These are phyloP conservation scores for Sclerotinia sclerotiorum DNA, from an alignment of 2,329 filamentous ascomycete genomes.

Conservation along the genomic window DNA sequence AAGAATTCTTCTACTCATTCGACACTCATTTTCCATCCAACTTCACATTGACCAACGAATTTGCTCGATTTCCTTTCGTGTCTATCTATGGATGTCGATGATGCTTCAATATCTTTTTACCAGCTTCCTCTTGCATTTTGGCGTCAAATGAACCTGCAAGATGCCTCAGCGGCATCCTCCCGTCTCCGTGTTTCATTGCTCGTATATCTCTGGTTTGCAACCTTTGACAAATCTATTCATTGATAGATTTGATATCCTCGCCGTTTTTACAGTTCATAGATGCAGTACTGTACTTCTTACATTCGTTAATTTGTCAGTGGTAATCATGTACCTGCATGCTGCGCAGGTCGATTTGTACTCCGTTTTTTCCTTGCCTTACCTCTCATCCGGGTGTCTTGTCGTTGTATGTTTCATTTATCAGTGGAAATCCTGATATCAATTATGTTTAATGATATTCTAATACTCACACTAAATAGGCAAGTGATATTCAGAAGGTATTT, in stretches of 20 bases:
- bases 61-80: not conserved
- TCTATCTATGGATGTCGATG: not conserved
- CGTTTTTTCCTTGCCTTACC: not conserved
- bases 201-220: not conserved
- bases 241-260: slow-evolving; percentile 1
- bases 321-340: slow-evolving; percentile 4
- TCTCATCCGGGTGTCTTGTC: not conserved
- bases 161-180: slow-evolving; percentile 5
- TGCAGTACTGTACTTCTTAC: not conserved
- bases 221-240: slow-evolving; percentile 13
- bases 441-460: not conserved
- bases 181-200: slow-evolving; percentile 8
- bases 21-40: not conserved
- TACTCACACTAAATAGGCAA: not conserved
- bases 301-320: slow-evolving; percentile 3
- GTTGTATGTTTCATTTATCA: not conserved
- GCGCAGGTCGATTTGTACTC: not conserved
- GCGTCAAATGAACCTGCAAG: slow-evolving; percentile 13
- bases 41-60: slow-evolving; percentile 7
- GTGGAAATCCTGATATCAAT: not conserved
- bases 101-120: not conserved
- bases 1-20: slow-evolving; percentile 21
- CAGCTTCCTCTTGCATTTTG: slow-evolving; percentile 10
- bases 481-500: not conserved
- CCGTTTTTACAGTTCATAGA: not conserved